Percentiles rank a stretch among this genome's conserved stretches.
Conservation (phyloP, 2,329 filamentous ascomycete genomes). For the Neodidymelliopsis sp. region DNA sequence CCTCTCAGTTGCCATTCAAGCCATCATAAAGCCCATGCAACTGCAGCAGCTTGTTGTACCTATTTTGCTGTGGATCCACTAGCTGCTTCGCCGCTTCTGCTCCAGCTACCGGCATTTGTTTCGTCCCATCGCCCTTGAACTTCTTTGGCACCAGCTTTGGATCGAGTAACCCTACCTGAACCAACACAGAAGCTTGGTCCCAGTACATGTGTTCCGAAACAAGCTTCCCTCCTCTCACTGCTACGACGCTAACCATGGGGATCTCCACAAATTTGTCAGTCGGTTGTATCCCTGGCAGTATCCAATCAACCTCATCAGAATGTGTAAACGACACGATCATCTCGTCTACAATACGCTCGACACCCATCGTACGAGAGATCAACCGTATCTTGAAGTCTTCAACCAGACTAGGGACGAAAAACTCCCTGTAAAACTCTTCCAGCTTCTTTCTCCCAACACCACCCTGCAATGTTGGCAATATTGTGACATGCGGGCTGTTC, state of each 20-base stretch:
- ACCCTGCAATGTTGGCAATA: slow-evolving; percentile 55
- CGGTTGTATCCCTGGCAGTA: slow-evolving; percentile 63
- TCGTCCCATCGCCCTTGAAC: slow-evolving; percentile 49
- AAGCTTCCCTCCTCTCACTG: slow-evolving; percentile 60
- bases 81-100: slow-evolving; percentile 53
- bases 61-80: slow-evolving; percentile 49
- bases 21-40: slow-evolving; percentile 44
- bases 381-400: slow-evolving; percentile 62
- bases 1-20: slow-evolving; percentile 4
- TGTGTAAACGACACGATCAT: slow-evolving; percentile 65
- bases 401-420: slow-evolving; percentile 63
- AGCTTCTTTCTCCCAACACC: slow-evolving; percentile 53
- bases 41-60: slow-evolving; percentile 52
- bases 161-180: slow-evolving; percentile 64
- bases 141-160: slow-evolving; percentile 59
- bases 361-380: slow-evolving; percentile 63
- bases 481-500: slow-evolving; percentile 44
- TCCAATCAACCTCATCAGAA: slow-evolving; percentile 64
- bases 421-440: slow-evolving; percentile 62
- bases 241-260: slow-evolving; percentile 63
- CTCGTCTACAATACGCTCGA: slow-evolving; percentile 67
- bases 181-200: slow-evolving; percentile 66
- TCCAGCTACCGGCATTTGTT: slow-evolving; percentile 52
- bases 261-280: slow-evolving; percentile 65
- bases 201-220: slow-evolving; percentile 66